phyloP scores from a whole-genome alignment of 2,329 filamentous ascomycete genomes.

The Nemania sp. region DNA sequence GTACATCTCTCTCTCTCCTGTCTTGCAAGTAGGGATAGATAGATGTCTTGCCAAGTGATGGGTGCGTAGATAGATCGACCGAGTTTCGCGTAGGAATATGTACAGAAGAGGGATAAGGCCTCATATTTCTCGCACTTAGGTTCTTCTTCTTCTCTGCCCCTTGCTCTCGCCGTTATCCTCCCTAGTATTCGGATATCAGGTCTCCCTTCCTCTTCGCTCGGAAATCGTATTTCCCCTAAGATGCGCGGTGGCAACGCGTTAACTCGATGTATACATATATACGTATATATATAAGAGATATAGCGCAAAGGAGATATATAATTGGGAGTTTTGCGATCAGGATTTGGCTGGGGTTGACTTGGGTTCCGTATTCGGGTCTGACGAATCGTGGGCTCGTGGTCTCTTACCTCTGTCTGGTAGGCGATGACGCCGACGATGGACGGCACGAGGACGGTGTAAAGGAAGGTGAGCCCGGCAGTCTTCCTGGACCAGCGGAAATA shows the following conservation, averaged over 20 bases:
- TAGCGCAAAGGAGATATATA: not conserved
- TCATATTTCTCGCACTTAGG: not conserved
- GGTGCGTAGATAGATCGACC: not conserved
- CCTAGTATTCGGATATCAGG: conserved; percentile 77
- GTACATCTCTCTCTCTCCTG: not conserved
- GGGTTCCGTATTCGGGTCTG: not conserved
- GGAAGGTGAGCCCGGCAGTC: conserved; percentile 78
- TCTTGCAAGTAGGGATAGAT: not conserved
- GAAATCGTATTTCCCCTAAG: conserved; percentile 82
- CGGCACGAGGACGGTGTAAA: conserved; percentile 77
- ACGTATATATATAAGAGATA: not conserved
- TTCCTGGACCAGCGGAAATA: conserved; percentile 93
- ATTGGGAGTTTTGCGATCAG: not conserved
- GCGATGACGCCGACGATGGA: conserved; percentile 70
- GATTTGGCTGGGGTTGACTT: not conserved
- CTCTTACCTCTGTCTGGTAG: conserved; percentile 84
- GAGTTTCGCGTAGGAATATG: conserved; percentile 1
- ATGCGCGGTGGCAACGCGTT: not conserved
- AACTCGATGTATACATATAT: not conserved
- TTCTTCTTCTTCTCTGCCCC: not conserved
- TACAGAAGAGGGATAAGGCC: conserved; percentile 8
- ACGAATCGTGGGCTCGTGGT: not conserved
- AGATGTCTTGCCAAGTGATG: not conserved
- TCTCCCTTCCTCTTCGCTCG: conserved; percentile 89
- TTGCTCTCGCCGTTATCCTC: not conserved